These are phyloP conservation scores for Mycena kentingensis DNA, from an alignment of 768 basidiomycete species.

Conservation along the genomic window DNA sequence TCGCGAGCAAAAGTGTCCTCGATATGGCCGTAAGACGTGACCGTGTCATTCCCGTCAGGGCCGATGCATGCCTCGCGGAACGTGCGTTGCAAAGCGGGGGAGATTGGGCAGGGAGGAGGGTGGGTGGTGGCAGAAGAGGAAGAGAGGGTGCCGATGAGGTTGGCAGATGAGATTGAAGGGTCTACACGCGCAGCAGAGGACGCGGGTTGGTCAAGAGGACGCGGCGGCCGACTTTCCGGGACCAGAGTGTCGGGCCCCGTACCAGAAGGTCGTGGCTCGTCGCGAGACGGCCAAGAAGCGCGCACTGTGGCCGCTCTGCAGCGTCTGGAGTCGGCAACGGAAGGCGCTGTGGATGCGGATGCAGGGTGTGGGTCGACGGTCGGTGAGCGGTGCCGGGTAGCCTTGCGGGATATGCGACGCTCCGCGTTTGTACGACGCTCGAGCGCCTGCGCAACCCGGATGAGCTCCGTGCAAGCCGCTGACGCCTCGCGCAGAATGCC, in stretches of 20 bases:
- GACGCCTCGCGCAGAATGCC: neutral
- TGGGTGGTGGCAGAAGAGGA: neutral
- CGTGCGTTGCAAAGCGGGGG: neutral
- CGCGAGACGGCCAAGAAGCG: too few species aligned
- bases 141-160: neutral
- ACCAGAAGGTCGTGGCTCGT: too few species aligned
- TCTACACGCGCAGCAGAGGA: too few species aligned
- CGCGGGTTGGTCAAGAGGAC: too few species aligned
- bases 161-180: neutral
- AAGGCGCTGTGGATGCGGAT: conserved; percentile 2
- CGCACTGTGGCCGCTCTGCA: conserved; percentile 4
- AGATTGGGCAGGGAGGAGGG: neutral
- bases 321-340: conserved; percentile 2
- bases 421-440: conserved; percentile 1
- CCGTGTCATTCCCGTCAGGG: too few species aligned
- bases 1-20: neutral
- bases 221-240: too few species aligned
- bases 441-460: neutral
- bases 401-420: neutral
- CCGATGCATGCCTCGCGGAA: too few species aligned
- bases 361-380: neutral
- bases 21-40: neutral
- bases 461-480: neutral
- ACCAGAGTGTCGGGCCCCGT: too few species aligned
- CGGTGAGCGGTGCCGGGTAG: neutral